A percentile compares a stretch with the other conserved stretches of the same genome.
Evolutionary conservation across 805 yeast genomes (phyloP).

Genomic region (Saturnispora quitensis): DNA sequence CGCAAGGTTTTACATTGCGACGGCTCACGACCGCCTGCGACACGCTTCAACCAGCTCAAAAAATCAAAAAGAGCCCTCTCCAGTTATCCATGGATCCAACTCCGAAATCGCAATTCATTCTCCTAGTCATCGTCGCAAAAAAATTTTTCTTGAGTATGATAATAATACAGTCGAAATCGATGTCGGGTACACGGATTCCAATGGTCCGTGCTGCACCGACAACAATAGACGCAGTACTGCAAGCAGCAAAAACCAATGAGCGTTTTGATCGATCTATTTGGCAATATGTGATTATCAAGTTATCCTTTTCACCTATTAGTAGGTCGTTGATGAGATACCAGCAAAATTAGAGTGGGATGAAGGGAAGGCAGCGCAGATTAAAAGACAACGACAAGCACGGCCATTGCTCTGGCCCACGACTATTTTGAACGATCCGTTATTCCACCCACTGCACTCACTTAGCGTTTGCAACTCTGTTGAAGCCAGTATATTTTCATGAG

Average conservation of each 20-base stretch:
- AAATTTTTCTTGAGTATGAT: not conserved
- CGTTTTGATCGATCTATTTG: not conserved
- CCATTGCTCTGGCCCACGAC: no score
- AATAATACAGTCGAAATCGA: not conserved
- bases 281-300: not conserved
- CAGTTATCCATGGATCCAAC: not conserved
- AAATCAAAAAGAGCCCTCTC: not conserved
- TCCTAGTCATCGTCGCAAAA: not conserved
- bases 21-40: not conserved
- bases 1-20: not conserved
- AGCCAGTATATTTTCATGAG: not conserved
- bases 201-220: not conserved
- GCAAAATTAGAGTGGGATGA: no score
- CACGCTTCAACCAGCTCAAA: not conserved
- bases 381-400: no score
- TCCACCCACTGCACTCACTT: no score
- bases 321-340: not conserved
- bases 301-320: not conserved
- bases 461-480: no score
- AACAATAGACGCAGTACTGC: not conserved
- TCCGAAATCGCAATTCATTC: not conserved
- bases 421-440: no score
- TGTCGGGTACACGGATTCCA: not conserved
- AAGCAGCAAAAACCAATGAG: not conserved
- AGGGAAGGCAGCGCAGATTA: no score